Percentiles rank a stretch among this genome's conserved stretches.
These are phyloP conservation scores for Paradendryphiella salina DNA, from an alignment of 2,329 filamentous ascomycete species.

Conservation along the genomic window DNA sequence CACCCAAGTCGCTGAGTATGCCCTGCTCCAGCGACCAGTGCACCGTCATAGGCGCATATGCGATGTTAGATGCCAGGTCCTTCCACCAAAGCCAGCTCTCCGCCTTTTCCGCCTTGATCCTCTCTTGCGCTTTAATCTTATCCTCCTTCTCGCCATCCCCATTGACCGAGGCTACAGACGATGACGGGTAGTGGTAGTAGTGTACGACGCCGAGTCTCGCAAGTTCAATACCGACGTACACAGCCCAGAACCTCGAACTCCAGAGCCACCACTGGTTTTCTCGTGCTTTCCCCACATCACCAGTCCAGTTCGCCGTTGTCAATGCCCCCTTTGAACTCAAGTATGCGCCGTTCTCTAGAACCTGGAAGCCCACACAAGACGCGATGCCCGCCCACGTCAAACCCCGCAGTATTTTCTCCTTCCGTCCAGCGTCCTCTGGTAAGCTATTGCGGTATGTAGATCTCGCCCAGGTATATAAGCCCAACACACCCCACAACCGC, in stretches of 20 bases:
- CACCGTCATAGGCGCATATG: constrained; percentile 79
- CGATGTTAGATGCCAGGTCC: constrained; percentile 68
- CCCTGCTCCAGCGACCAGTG: constrained; percentile 73
- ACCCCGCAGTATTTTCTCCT: constrained; percentile 32
- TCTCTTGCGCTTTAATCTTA: constrained; percentile 48
- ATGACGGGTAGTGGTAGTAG: constrained; percentile 24
- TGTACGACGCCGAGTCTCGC: constrained; percentile 59
- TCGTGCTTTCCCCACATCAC: constrained; percentile 51
- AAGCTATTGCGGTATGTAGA: constrained; percentile 38
- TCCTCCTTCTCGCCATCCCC: constrained; percentile 52
- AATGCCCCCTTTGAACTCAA: constrained; percentile 74
- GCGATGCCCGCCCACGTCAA: constrained; percentile 71
- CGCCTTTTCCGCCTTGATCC: constrained; percentile 31
- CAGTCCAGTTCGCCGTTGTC: constrained; percentile 50
- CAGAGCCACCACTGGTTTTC: constrained; percentile 67
- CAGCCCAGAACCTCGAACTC: constrained; percentile 79
- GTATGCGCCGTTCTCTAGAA: constrained; percentile 81
- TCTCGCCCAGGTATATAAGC: constrained; percentile 70
- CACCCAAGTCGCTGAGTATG: constrained; percentile 60
- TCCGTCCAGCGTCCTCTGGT: constrained; percentile 26
- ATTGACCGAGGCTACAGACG: not conserved
- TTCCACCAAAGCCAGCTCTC: constrained; percentile 61
- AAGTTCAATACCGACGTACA: constrained; percentile 76
- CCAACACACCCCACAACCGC: constrained; percentile 76
- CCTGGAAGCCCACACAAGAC: constrained; percentile 71